Percentiles rank a stretch among this genome's conserved stretches.
Conservation (phyloP, 2,329 filamentous ascomycete species). For the Amesomyces nigricolor region DNA sequence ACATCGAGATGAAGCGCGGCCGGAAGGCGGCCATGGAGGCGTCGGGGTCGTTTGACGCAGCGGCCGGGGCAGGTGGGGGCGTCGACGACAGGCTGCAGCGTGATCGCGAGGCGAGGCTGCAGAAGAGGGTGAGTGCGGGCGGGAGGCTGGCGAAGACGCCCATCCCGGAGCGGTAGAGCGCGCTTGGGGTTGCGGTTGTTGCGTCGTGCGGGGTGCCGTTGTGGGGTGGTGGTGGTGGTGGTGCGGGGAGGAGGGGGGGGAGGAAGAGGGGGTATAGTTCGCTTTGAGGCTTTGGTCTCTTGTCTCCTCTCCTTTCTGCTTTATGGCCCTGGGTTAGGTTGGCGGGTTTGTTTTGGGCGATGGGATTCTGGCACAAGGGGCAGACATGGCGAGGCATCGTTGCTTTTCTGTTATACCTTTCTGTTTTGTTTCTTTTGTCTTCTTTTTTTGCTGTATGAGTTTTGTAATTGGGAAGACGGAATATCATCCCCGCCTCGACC, state of each 20-base stretch:
- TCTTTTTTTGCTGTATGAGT: too few relatives aligned
- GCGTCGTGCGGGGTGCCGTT: conserved; percentile 23
- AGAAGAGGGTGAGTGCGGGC: conserved; percentile 74
- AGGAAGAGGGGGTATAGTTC: conserved; percentile 9
- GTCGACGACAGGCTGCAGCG: conserved; percentile 41
- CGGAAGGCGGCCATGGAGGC: conserved; percentile 38
- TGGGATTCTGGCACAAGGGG: too few relatives aligned
- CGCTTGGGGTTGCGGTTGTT: conserved; percentile 18
- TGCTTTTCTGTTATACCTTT: too few relatives aligned
- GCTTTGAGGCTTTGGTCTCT: background rate
- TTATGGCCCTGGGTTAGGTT: background rate
- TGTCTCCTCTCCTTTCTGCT: background rate
- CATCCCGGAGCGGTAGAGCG: conserved; percentile 54
- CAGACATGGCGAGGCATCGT: too few relatives aligned
- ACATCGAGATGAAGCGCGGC: conserved; percentile 71
- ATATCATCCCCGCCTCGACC: too few relatives aligned
- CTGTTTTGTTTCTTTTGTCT: too few relatives aligned
- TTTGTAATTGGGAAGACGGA: too few relatives aligned
- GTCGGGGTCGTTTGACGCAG: conserved; percentile 45
- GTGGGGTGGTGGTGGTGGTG: background rate
- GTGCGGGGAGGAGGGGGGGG: background rate
- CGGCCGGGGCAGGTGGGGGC: background rate
- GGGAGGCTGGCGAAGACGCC: conserved; percentile 63
- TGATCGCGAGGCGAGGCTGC: conserved; percentile 63
- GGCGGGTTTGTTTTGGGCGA: too few relatives aligned